A percentile compares a stretch with the other conserved stretches of the same genome.
Evolutionary conservation across 2,329 filamentous ascomycete species (phyloP).

Genomic region (Calonectria pseudoturangicola): DNA sequence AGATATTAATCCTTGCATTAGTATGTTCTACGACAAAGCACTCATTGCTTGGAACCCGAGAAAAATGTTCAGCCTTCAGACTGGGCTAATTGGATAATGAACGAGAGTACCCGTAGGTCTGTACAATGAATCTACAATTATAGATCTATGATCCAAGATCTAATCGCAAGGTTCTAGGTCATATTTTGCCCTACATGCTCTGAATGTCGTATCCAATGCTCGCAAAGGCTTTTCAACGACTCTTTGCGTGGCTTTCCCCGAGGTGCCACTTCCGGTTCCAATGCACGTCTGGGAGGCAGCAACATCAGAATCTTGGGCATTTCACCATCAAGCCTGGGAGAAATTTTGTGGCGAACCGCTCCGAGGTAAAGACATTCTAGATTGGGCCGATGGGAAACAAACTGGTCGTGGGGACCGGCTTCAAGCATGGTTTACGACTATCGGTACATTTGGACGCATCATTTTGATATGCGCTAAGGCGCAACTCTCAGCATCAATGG

Average conservation of each 20-base stretch:
- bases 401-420: background rate
- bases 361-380: background rate
- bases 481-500: slow-evolving; percentile 10
- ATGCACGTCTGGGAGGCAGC: slow-evolving; percentile 18
- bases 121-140: background rate
- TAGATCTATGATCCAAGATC: background rate
- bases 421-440: slow-evolving; percentile 17
- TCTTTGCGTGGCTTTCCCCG: slow-evolving; percentile 5
- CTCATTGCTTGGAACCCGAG: background rate
- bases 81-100: slow-evolving; percentile 11
- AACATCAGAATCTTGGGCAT: slow-evolving; percentile 6
- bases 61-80: background rate
- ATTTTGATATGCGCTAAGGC: slow-evolving; percentile 6
- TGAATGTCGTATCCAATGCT: slow-evolving; percentile 16
- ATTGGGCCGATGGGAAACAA: background rate
- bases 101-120: slow-evolving; percentile 19
- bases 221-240: slow-evolving; percentile 18
- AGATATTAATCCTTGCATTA: background rate
- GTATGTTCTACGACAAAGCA: slow-evolving; percentile 14
- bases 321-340: slow-evolving; percentile 12
- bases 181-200: slow-evolving; percentile 6
- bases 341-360: slow-evolving; percentile 1
- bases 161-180: background rate
- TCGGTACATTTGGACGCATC: background rate
- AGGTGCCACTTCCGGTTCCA: slow-evolving; percentile 14